A percentile compares a stretch with the other conserved stretches of the same genome.
These are phyloP conservation scores for Aspergillus funiculosus DNA, from an alignment of 495 filamentous ascomycete species.

Conservation along the genomic window DNA sequence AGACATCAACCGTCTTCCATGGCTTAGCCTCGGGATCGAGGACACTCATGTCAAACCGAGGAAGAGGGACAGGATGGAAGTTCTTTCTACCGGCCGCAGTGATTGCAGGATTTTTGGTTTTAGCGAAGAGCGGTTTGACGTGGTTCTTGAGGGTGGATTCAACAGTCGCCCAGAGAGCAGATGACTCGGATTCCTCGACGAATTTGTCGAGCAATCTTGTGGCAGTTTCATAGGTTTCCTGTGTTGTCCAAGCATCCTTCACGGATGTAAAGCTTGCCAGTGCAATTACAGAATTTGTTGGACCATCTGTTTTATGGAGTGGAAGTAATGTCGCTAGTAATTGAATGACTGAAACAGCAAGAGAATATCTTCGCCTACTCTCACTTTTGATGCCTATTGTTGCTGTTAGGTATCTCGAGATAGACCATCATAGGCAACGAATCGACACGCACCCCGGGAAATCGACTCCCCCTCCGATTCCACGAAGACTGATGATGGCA, in stretches of 20 bases:
- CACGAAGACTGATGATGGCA: conserved; percentile 35
- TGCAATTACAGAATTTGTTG: conserved; percentile 28
- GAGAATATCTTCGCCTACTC: conserved; percentile 20
- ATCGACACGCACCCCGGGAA: conserved; percentile 21
- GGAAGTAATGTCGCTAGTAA: conserved; percentile 17
- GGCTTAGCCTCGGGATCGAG: conserved; percentile 52
- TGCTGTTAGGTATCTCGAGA: neutral
- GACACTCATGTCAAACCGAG: conserved; percentile 39
- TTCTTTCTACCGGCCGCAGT: conserved; percentile 58
- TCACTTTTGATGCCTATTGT: conserved; percentile 15
- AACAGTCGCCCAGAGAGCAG: conserved; percentile 41
- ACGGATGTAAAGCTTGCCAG: conserved; percentile 45
- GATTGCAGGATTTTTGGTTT: conserved; percentile 55
- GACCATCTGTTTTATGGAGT: conserved; percentile 16
- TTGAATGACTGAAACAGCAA: conserved; percentile 33
- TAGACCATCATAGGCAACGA: neutral
- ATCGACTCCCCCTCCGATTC: conserved; percentile 22
- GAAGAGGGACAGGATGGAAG: conserved; percentile 42
- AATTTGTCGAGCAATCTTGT: conserved; percentile 38
- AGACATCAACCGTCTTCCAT: conserved; percentile 64
- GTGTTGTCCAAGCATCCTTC: conserved; percentile 50
- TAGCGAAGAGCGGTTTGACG: conserved; percentile 67
- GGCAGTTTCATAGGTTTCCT: conserved; percentile 26
- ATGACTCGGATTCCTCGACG: conserved; percentile 14
- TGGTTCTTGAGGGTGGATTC: conserved; percentile 47